phyloP scores from a whole-genome alignment of 164 flowering plant species.

The Piper betle region DNA sequence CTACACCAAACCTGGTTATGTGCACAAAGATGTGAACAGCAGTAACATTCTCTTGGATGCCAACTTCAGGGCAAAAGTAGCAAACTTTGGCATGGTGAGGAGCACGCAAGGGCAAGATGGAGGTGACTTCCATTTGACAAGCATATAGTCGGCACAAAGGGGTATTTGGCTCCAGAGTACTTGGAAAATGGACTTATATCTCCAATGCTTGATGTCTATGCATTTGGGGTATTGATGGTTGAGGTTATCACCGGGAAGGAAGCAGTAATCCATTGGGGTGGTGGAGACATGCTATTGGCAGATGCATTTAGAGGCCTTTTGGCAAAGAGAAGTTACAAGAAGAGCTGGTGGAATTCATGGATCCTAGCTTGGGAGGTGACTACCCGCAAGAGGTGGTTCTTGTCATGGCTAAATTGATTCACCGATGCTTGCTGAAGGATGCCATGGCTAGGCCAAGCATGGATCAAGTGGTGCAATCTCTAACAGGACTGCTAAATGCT shows the following conservation, averaged over 20 bases:
- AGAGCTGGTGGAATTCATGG: slow-evolving; percentile 29
- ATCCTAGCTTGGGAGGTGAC: slow-evolving; percentile 34
- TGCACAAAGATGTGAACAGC: slow-evolving; percentile 63
- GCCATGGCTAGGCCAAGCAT: slow-evolving; percentile 36
- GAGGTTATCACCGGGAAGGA: slow-evolving; percentile 63
- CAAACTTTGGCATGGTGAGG: slow-evolving; percentile 43
- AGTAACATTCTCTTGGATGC: slow-evolving; percentile 49
- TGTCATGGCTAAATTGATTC: slow-evolving; percentile 24
- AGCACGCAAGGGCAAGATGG: slow-evolving; percentile 31
- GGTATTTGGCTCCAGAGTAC: slow-evolving; percentile 84
- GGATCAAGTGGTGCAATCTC: slow-evolving; percentile 32
- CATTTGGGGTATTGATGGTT: slow-evolving; percentile 63
- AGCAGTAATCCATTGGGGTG: slow-evolving; percentile 18
- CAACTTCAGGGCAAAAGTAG: slow-evolving; percentile 62
- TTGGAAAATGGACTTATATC: slow-evolving; percentile 62
- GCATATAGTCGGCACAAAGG: slow-evolving; percentile 54
- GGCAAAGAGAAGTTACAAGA: slow-evolving; percentile 17
- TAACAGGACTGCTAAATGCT: slow-evolving; percentile 20
- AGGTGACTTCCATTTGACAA: slow-evolving; percentile 30
- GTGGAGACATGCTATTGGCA: slow-evolving; percentile 16
- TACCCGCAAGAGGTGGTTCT: slow-evolving; percentile 40
- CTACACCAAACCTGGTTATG: slow-evolving; percentile 48
- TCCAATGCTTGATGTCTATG: slow-evolving; percentile 66
- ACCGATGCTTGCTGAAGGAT: slow-evolving; percentile 33
- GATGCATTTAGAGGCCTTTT: slow-evolving; percentile 17